Conservation (phyloP, 148 eudicot genomes). For the Pharnaceum exiguum region DNA sequence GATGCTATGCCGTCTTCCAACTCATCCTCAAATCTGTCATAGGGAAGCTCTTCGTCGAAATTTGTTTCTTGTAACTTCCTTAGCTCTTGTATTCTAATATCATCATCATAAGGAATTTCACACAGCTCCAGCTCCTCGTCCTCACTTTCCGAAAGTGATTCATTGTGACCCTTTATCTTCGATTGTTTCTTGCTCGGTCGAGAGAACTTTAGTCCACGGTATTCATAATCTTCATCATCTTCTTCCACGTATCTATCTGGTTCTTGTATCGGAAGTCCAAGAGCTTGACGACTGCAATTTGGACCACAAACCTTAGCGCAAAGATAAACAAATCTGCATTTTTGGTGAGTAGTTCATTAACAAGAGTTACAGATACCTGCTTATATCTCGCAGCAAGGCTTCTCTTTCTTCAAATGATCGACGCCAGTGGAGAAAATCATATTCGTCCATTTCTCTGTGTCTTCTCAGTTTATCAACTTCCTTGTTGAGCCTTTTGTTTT, state of each 20-base stretch:
- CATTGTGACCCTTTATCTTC: constrained; percentile 72
- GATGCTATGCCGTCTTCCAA: no score
- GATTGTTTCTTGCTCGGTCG: constrained; percentile 79
- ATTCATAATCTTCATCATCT: constrained; percentile 77
- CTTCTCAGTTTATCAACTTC: constrained; percentile 73
- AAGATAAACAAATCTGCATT: background rate
- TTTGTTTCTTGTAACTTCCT: constrained; percentile 47
- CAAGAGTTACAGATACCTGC: constrained; percentile 49
- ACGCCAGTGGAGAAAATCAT: constrained; percentile 90
- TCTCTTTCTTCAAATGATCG: constrained; percentile 97
- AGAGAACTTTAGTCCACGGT: constrained; percentile 97
- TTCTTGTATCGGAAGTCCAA: constrained; percentile 85
- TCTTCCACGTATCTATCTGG: constrained; percentile 90
- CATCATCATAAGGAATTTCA: constrained; percentile 87
- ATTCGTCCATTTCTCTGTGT: constrained; percentile 90
- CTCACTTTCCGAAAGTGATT: constrained; percentile 70
- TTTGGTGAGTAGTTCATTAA: background rate
- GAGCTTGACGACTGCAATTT: constrained; percentile 67
- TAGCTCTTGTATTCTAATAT: constrained; percentile 53
- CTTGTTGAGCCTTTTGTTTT: constrained; percentile 45
- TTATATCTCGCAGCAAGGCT: constrained; percentile 86
- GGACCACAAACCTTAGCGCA: constrained; percentile 1
- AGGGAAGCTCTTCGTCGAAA: no score
- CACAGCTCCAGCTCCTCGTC: constrained; percentile 81
- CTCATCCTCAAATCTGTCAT: no score